Base-by-base conservation (phyloP, 108 stramenopile species). In the Aurantiochytrium sp. region DNA sequence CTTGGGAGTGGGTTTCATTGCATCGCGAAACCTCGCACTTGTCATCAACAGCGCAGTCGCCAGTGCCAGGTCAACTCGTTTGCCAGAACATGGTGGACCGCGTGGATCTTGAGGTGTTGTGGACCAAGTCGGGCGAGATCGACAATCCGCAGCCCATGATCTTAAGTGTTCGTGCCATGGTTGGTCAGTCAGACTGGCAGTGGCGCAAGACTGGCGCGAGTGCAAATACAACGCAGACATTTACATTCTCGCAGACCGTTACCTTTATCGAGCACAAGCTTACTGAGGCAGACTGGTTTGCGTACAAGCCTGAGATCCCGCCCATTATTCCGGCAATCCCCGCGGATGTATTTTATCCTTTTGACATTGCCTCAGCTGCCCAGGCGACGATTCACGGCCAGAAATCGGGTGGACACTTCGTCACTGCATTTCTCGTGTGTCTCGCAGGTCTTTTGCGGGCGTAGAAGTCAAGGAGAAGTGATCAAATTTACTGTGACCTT, bases 31-130 rank as follows among this genome's bases (percentile, higher is more conserved):
- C 76, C 14, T 83, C 76, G 49, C 49, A 83, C 49, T 28, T 83
- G 19, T 55, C 23, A 4, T 12, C 6, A 25, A 83, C 76, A 12
- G 51, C 45, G 51, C 49, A 53, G 51, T 83, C 76, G n/a, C n/a
- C 76, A 8, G 51, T 53, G n/a, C 49, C 76, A 12, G 76, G 18
- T 8, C n/a, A 21, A 23, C 51, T 83, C 3, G 23, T 23, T 12
- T 83, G 76, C 51, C n/a, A 47, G 45, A 83, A 83, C 76, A 83
- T 83, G 76, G 51, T 83, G 18, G 76, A 83, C 51, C 76, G 76
- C 76, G 49, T 83, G 23, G 51, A 53, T 23, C 2, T 83, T 23
- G 76, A 83, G 51, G 28, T 83, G 23, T 45, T 83, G 16, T 83
- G 76, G 76, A 83, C 76, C 12, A 53, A 83, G 8, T 83, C 76